Evolutionary conservation across 2,329 filamentous ascomycete genomes (phyloP), one percentile per base, ranked within the genome.

Genomic region (Ceratocystis destructans): DNA sequence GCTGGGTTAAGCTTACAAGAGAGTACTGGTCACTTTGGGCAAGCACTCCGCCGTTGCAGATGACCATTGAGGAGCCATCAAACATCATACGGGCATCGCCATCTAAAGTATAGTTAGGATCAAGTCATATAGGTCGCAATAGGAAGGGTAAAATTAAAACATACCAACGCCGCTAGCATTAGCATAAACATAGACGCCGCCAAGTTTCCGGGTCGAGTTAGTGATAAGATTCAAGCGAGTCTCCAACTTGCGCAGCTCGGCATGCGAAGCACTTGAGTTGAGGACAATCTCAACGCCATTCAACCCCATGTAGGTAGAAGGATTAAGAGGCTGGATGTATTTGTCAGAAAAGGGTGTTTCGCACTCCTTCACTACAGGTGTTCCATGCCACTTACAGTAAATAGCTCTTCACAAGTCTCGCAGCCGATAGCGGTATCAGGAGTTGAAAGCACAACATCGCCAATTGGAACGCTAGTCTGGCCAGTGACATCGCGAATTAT

Each of bases 21-120:
- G 79, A 83, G 74, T 87, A 88, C 68, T 88, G 85, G 0, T 79
- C 78, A 0, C 80, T 83, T 71, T 88, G 85, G 1, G 81, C 84
- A 0, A 88, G 76, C 22, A 87, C 80, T 28, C 82, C 78, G 8
- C 85, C 86, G 68, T 87, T 87, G 69, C 83, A 77, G 5, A 68
- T 61, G 8, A 68, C 67, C 66, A 69, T 69, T 78, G 72, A 68
- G 1, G 66, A 68, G 12, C 69, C 69, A 48, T 70, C 69, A 64
- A 66, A 68, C 87, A 88, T 67, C 71, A 72, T 73, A 20, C 71
- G 71, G 0, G 71, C 71, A 67, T 73, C 71, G 25, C 72, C 71
- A 31, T 73, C 71, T 67, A 28, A 25, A 2, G n/a, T 22, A 44
- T 15, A 28, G 31, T 28, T 15, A 37, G 33, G 12, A 41, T 7